These are phyloP conservation scores for Drechslerella coelobrocha DNA, from an alignment of 2,329 filamentous ascomycete genomes.

Conservation along the genomic window DNA sequence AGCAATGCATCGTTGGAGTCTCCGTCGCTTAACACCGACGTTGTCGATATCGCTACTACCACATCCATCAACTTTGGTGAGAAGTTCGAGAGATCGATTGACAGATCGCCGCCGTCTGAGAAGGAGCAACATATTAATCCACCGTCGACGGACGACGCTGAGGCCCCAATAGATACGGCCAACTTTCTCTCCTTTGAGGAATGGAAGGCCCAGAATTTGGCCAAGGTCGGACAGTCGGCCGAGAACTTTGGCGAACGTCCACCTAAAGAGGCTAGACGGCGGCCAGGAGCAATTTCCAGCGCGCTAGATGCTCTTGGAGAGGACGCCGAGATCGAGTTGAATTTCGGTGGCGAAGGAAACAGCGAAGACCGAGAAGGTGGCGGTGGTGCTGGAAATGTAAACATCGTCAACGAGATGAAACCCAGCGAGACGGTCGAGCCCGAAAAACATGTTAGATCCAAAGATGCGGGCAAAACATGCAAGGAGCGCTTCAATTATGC, in stretches of 20 bases:
- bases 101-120: slow-evolving; percentile 4
- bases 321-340: slow-evolving; percentile 82
- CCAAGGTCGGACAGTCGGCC: slow-evolving; percentile 79
- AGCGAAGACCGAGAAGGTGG: too few relatives aligned
- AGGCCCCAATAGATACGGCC: slow-evolving; percentile 73
- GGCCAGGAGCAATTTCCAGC: slow-evolving; percentile 65
- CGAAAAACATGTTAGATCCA: slow-evolving; percentile 63
- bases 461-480: slow-evolving; percentile 95
- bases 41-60: slow-evolving; percentile 34
- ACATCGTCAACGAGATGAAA: slow-evolving; percentile 52
- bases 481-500: slow-evolving; percentile 98
- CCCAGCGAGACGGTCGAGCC: slow-evolving; percentile 52
- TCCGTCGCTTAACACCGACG: slow-evolving; percentile 33
- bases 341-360: slow-evolving; percentile 64
- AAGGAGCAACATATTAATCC: slow-evolving; percentile 18
- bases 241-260: slow-evolving; percentile 69
- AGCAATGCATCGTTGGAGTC: slow-evolving; percentile 7
- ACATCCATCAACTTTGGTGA: slow-evolving; percentile 25
- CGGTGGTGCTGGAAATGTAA: slow-evolving; percentile 52
- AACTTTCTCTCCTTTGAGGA: slow-evolving; percentile 97
- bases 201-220: slow-evolving; percentile 94
- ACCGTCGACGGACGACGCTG: slow-evolving; percentile 63
- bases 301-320: slow-evolving; percentile 82
- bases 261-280: slow-evolving; percentile 63
- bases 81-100: slow-evolving; percentile 25